Conservation (phyloP, 1,284 basidiomycete genomes). For the Megacollybia platyphylla region DNA sequence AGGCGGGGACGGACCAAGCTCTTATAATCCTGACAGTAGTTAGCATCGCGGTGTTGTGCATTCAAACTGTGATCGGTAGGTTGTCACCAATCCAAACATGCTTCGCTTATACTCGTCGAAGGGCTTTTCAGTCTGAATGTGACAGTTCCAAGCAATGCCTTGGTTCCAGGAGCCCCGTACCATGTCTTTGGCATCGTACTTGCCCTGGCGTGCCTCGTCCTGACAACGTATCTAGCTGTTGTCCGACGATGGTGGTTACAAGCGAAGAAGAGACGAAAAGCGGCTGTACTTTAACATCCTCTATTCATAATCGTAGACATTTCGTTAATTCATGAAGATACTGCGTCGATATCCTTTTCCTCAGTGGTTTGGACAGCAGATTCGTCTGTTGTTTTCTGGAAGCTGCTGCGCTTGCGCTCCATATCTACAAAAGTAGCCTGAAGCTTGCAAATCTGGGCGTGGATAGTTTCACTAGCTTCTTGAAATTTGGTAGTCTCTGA, state of each 20-base stretch:
- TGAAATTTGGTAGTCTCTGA: slow-evolving; percentile 45
- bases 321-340: not conserved
- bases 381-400: slow-evolving; percentile 37
- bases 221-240: slow-evolving; percentile 23
- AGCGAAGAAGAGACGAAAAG: slow-evolving; percentile 27
- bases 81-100: slow-evolving; percentile 5
- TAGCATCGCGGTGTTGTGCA: slow-evolving; percentile 50
- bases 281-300: slow-evolving; percentile 11
- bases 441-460: slow-evolving; percentile 38
- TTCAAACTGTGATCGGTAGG: slow-evolving; percentile 56
- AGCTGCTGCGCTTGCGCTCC: slow-evolving; percentile 40
- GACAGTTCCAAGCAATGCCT: slow-evolving; percentile 23
- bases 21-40: slow-evolving; percentile 60
- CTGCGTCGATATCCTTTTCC: not conserved
- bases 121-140: slow-evolving; percentile 58
- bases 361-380: slow-evolving; percentile 23
- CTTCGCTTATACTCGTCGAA: slow-evolving; percentile 14
- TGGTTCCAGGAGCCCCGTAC: slow-evolving; percentile 15
- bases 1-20: slow-evolving; percentile 53
- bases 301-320: too few relatives aligned
- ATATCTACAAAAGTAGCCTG: slow-evolving; percentile 37
- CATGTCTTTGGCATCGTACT: slow-evolving; percentile 40
- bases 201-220: slow-evolving; percentile 23
- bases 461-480: slow-evolving; percentile 39
- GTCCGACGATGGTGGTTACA: slow-evolving; percentile 49